phyloP scores from a whole-genome alignment of 192 early-diverging fungal genomes.

The Glomus cerebriforme region DNA sequence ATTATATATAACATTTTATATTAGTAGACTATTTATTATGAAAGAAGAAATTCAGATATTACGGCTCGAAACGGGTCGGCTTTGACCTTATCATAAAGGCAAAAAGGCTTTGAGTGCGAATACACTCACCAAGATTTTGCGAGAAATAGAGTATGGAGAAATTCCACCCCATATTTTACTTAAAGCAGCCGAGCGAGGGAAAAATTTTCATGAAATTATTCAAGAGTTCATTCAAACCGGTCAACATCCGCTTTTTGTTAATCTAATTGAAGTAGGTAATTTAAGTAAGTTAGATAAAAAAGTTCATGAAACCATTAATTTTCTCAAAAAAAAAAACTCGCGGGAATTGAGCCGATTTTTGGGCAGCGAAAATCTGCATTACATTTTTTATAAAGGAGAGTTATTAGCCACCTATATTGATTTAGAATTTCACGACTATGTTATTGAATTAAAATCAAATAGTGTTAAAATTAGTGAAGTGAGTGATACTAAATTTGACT shows the following conservation, averaged over 20 bases:
- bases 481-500: too few species aligned
- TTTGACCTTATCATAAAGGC: slow-evolving; percentile 4
- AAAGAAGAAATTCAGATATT: too few species aligned
- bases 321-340: slow-evolving; percentile 18
- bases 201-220: slow-evolving; percentile 24
- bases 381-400: slow-evolving; percentile 25
- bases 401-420: slow-evolving; percentile 29
- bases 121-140: slow-evolving; percentile 23
- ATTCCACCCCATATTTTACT: slow-evolving; percentile 21
- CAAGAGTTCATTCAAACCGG: slow-evolving; percentile 5
- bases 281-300: slow-evolving; percentile 20
- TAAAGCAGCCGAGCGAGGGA: slow-evolving; percentile 19
- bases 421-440: slow-evolving; percentile 26
- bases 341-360: not conserved
- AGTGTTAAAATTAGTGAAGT: slow-evolving; percentile 28
- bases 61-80: too few species aligned
- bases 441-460: slow-evolving; percentile 27
- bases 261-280: not conserved
- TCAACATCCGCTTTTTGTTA: slow-evolving; percentile 15
- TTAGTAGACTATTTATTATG: too few species aligned
- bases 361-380: slow-evolving; percentile 17
- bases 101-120: slow-evolving; percentile 27
- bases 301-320: slow-evolving; percentile 29
- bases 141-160: slow-evolving; percentile 25
- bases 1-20: too few species aligned